A percentile compares a stretch with the other conserved stretches of the same genome.
Evolutionary conservation across 2,329 filamentous ascomycete genomes (phyloP).

Genomic region (Talaromyces amestolkiae): DNA sequence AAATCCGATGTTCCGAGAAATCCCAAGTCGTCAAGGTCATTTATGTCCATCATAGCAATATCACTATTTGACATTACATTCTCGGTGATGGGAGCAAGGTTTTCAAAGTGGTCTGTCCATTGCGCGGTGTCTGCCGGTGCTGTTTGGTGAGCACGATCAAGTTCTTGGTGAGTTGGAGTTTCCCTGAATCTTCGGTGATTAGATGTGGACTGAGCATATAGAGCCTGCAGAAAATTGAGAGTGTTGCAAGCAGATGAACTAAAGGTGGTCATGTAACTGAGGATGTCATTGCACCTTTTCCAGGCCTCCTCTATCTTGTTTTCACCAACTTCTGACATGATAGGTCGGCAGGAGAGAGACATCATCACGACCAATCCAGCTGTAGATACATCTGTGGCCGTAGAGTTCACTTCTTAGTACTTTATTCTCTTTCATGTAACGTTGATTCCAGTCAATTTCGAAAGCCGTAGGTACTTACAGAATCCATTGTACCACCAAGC

Average conservation of each 20-base stretch:
- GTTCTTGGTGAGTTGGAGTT: not conserved
- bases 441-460: not conserved
- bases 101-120: not conserved
- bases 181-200: not conserved
- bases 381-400: not conserved
- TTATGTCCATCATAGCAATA: not conserved
- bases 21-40: constrained; percentile 12
- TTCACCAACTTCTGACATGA: not conserved
- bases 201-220: constrained; percentile 6
- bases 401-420: no score
- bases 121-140: not conserved
- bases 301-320: not conserved
- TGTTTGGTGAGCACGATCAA: not conserved
- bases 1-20: constrained; percentile 19
- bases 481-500: constrained; percentile 44
- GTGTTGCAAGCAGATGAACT: constrained; percentile 32
- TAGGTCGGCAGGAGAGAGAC: not conserved
- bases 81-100: not conserved
- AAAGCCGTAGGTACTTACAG: constrained; percentile 28
- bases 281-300: constrained; percentile 28
- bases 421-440: not conserved
- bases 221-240: constrained; percentile 29
- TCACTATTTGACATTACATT: not conserved
- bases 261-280: constrained; percentile 29
- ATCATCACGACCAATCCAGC: constrained; percentile 8